Evolutionary conservation across 495 filamentous ascomycete genomes (phyloP).

Genomic region (Xylaria curta): DNA sequence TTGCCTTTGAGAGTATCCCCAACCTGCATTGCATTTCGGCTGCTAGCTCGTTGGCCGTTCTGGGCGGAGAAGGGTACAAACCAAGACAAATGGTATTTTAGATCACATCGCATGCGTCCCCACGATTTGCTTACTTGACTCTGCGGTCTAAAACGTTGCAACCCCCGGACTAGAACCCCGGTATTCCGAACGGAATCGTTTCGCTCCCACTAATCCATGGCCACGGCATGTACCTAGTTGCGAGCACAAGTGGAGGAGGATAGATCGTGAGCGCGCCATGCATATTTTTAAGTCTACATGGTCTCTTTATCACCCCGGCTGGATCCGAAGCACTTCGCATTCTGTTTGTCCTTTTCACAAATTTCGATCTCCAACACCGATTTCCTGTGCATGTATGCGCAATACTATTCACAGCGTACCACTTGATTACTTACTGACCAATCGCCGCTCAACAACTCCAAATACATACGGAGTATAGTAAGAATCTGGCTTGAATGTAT

Average conservation of each 20-base stretch:
- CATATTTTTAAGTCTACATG: background rate
- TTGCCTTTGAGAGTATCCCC: conserved; percentile 11
- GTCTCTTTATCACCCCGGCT: background rate
- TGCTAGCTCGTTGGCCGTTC: conserved; percentile 22
- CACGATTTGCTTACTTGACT: conserved; percentile 12
- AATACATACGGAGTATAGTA: background rate
- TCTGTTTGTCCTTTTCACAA: background rate
- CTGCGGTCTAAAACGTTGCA: conserved; percentile 9
- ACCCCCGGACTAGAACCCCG: background rate
- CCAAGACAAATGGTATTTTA: conserved; percentile 18
- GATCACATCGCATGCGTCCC: conserved; percentile 22
- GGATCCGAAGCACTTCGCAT: background rate
- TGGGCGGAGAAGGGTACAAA: conserved; percentile 11
- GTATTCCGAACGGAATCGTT: conserved; percentile 1
- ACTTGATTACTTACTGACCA: background rate
- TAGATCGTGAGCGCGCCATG: background rate
- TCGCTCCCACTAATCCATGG: conserved; percentile 12
- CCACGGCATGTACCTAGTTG: conserved; percentile 13
- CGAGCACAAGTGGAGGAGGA: background rate
- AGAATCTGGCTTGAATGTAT: conserved; percentile 21
- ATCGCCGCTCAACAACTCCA: conserved; percentile 12
- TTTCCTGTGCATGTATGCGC: background rate
- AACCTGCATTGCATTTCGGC: conserved; percentile 23
- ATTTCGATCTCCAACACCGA: conserved; percentile 1
- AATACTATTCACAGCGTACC: conserved; percentile 1